Evolutionary conservation across 2,329 filamentous ascomycete species (phyloP).

Genomic region (Xylaria sp.): DNA sequence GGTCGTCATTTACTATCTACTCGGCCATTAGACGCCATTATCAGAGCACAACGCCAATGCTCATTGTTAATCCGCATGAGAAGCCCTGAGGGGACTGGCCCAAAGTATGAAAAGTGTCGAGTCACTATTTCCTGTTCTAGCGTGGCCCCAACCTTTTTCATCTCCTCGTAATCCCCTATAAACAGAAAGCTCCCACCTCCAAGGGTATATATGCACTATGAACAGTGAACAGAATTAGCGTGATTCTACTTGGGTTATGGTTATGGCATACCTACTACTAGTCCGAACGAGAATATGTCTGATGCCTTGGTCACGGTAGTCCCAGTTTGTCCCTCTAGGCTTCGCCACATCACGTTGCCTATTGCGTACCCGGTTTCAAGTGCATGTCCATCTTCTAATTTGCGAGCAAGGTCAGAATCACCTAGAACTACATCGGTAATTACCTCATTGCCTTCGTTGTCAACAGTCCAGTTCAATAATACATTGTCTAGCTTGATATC

Average conservation of each 20-base stretch:
- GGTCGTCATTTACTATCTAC: constrained; percentile 41
- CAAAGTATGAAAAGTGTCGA: constrained; percentile 51
- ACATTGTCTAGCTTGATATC: constrained; percentile 55
- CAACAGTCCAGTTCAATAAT: constrained; percentile 50
- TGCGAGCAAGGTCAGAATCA: constrained; percentile 51
- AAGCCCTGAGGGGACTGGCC: constrained; percentile 47
- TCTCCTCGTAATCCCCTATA: constrained; percentile 47
- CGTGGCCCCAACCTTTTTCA: constrained; percentile 44
- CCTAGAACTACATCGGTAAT: constrained; percentile 50
- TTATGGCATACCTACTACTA: constrained; percentile 48
- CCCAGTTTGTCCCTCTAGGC: constrained; percentile 52
- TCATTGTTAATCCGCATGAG: constrained; percentile 46
- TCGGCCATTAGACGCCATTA: constrained; percentile 26
- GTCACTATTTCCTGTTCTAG: constrained; percentile 49
- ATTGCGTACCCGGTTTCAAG: constrained; percentile 46
- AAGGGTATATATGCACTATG: constrained; percentile 52
- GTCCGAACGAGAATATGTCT: constrained; percentile 52
- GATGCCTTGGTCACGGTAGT: constrained; percentile 49
- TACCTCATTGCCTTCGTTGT: constrained; percentile 47
- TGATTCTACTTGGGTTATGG: constrained; percentile 27
- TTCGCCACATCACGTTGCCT: constrained; percentile 54
- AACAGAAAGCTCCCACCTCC: constrained; percentile 41
- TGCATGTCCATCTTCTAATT: constrained; percentile 45
- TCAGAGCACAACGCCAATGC: constrained; percentile 42
- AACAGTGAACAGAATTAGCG: constrained; percentile 41